Conservation (phyloP, 2,329 filamentous ascomycete species). For the Dryadomyces quercivorus region DNA sequence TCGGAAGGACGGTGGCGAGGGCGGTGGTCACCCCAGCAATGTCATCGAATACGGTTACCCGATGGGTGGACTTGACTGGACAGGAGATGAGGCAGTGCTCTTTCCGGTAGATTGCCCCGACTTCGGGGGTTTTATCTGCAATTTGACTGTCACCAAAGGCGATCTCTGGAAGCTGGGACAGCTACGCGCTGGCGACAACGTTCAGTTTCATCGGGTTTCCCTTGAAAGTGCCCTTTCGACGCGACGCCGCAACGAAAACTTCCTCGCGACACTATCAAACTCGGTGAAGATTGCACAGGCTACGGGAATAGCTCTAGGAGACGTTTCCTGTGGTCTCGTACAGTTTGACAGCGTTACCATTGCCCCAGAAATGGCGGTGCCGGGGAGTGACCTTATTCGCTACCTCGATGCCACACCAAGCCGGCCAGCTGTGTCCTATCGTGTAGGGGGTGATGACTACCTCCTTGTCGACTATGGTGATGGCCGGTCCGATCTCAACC, state of each 20-base stretch:
- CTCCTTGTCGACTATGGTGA: constrained; percentile 1
- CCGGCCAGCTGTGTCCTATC: background rate
- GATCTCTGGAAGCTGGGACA: constrained; percentile 25
- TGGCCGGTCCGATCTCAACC: background rate
- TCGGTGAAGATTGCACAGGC: background rate
- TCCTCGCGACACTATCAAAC: background rate
- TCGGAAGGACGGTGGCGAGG: constrained; percentile 5
- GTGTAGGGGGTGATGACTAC: background rate
- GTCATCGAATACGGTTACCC: constrained; percentile 4
- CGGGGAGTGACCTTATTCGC: background rate
- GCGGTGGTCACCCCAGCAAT: constrained; percentile 6
- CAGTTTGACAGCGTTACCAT: background rate
- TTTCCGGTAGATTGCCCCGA: constrained; percentile 21
- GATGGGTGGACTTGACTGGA: constrained; percentile 20
- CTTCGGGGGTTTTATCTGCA: constrained; percentile 20
- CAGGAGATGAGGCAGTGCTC: constrained; percentile 22
- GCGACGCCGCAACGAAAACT: background rate
- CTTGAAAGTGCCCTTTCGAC: background rate
- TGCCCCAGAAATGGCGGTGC: background rate
- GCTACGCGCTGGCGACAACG: constrained; percentile 18
- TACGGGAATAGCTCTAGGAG: background rate
- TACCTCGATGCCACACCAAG: background rate
- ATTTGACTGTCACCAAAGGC: constrained; percentile 18
- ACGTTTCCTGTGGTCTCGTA: background rate
- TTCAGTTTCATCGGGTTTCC: background rate